These are phyloP conservation scores for Fraxinus paxiana DNA, from an alignment of 305 asterid species.

Conservation along the genomic window DNA sequence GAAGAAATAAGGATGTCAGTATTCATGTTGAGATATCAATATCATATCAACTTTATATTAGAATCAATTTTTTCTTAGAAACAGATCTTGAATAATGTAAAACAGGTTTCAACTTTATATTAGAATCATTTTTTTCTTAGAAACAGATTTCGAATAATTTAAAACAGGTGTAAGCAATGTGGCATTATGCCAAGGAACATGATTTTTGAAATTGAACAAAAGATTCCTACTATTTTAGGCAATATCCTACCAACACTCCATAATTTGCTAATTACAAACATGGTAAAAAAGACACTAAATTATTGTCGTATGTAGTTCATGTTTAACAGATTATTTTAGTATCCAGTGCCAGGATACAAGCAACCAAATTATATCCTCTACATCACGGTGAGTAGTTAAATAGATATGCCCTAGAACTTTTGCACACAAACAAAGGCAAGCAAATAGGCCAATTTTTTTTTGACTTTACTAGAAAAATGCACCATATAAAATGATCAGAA, in stretches of 20 bases:
- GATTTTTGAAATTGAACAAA: not conserved
- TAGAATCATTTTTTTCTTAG: not conserved
- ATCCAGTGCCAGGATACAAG: not conserved
- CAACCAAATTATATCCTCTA: not conserved
- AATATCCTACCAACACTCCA: constrained; percentile 12
- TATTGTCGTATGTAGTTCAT: not conserved
- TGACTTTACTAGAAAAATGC: constrained; percentile 8
- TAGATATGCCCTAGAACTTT: not conserved
- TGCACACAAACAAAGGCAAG: not conserved
- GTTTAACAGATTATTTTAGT: not conserved
- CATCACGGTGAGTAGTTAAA: constrained; percentile 1
- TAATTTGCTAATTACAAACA: not conserved
- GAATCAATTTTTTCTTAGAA: not conserved
- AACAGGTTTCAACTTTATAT: not conserved
- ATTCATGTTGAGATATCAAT: not conserved
- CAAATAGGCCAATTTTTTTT: not conserved
- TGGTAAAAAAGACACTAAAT: not conserved
- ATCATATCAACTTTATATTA: not conserved
- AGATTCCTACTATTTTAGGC: not conserved
- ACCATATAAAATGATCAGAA: not conserved
- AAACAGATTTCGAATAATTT: not conserved
- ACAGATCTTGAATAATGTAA: not conserved
- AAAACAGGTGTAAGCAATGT: not conserved
- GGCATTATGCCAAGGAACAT: constrained; percentile 1
- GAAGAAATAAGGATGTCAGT: not conserved